Base-by-base conservation (phyloP, 192 early-diverging fungal genomes). In the Mortierella antarctica region DNA sequence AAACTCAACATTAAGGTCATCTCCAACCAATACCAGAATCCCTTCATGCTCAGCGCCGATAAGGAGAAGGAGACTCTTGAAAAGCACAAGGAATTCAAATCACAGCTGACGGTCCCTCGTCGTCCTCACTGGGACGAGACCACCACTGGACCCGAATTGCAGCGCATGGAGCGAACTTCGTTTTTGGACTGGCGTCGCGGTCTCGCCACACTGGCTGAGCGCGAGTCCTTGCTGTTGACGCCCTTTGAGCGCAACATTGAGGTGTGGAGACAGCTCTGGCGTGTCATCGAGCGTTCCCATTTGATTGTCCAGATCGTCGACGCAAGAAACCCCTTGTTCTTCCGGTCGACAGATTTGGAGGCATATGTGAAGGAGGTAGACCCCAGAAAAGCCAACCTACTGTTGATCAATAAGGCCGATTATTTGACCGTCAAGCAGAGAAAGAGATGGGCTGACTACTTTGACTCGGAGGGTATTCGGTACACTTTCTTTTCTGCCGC, bases 351-450 rank as follows among this genome's bases (percentile, higher is more conserved):
- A 4, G 98, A 99, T 84, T 79, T 99, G 55, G 95, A 94, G 47
- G 87, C 78, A 52, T 99, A 99, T 68, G 98, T 99, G 17, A 86
- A 86, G 44, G 95, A 99, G 89, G 91, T 98, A 8, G 90, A 97
- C 71, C 79, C 86, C 45, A 84, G 89, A 61, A 99, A 99, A 83
- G 87, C 86, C 57, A 96, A 95, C 74, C 74, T 99, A 57, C 83
- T 99, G 50, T 86, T 99, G 74, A 91, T 99, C 67, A 99, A 99
- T 85, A 99, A 99, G 90, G 98, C 97, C 10, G 98, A 99, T 83
- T 94, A 99, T 86, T 84, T 99, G 79, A 97, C 95, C 4, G 88
- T 88, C 31, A 76, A 86, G 68, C 98, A 99, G 86, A 88, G 96
- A 77, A 88, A 86, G 67, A 44, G 62, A 11, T 99, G 98, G 98